Evolutionary conservation across 306 rosid species (phyloP), one percentile per base, ranked within the genome.

Genomic region (Potentilla sterilis): DNA sequence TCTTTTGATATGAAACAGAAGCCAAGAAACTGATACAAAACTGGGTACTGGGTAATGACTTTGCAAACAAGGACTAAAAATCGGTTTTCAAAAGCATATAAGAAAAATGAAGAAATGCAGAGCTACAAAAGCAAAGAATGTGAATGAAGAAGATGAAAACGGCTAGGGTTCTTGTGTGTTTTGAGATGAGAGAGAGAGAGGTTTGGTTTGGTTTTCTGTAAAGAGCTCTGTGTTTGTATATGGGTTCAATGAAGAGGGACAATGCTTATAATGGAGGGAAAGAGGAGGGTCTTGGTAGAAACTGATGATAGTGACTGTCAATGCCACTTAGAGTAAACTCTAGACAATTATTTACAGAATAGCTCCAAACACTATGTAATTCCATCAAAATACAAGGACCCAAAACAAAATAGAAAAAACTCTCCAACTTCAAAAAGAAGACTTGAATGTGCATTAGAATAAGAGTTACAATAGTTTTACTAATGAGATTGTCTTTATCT

Each of bases 221-320:
- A 54, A n/a, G 52, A 54, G 28, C 55, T 49, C 13, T 54, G 24
- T 54, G 61, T 54, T 54, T 54, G 24, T 19, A 9, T 61, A 28
- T 32, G 41, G 41, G 67, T 61, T 61, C 19, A 32, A 16, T 28
- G 19, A 59, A 5, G 66, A 61, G 3, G n/a, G 40, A n/a, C 41
- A 5, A 14, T 11, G 66, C 66, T 59, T 61, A 59, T 59, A 61
- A 32, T 61, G 67, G 67, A 61, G 41, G 67, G 67, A 61, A 61
- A 61, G 67, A 61, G 67, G 67, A 61, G 67, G 40, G 9, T 4
- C 9, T 3, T 4, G 6, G 11, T 59, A 28, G 38, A 24, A 28
- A 59, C 9, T 4, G 7, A n/a, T 61, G 67, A 12, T 28, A 14
- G n/a, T 12, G 67, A 61, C 41, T 5, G 41, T 8, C 41, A 2